Evolutionary conservation across 148 eudicot genomes (phyloP), one percentile per base, ranked within the genome.

Genomic region (Rheum nobile): DNA sequence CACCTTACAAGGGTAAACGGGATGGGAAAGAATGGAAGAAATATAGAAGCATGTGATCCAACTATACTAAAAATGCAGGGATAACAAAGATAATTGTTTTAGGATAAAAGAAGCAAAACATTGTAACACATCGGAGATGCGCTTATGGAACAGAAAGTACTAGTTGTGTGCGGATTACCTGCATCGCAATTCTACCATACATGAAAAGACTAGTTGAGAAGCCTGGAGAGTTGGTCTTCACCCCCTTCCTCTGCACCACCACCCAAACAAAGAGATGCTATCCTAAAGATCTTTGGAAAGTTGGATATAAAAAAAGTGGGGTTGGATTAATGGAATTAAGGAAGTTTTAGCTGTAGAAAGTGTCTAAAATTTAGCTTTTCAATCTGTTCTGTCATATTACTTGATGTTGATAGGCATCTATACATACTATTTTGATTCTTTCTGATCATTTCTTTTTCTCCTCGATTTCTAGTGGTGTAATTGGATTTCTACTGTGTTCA

Each of bases 401-500:
- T 57, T 28, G 21, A 65, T 6, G 9, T 17, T 65, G 39, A 34
- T 65, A 65, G 10, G 0, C 41, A 65, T 65, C 41, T 63, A 32
- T 50, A 13, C 12, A 42, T 42, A 55, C 9, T 16, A 65, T 14
- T 34, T 32, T 14, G 32, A 6, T 26, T 24, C 28, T 21, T 34
- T 71, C 24, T 44, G 35, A 54, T 12, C 63, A 39, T 75, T 37
- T 14, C 26, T 65, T 42, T 79, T 57, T 55, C 63, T 17, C 77
- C 4, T 65, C 61, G 77, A 55, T 35, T 77, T 41, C 85, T 17
- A 95, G 99, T 78, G 99, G 99, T 10, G 89, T 75, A 47, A 95
- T 95, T 85, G 99, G 99, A 83, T 95, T 95, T 84, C 61, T 95
- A 75, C 34, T 91, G 72, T 88, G 99, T 84, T 82, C 99, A 42